Evolutionary conservation across 805 yeast genomes (phyloP).

Genomic region (Maudiozyma barnettii): DNA sequence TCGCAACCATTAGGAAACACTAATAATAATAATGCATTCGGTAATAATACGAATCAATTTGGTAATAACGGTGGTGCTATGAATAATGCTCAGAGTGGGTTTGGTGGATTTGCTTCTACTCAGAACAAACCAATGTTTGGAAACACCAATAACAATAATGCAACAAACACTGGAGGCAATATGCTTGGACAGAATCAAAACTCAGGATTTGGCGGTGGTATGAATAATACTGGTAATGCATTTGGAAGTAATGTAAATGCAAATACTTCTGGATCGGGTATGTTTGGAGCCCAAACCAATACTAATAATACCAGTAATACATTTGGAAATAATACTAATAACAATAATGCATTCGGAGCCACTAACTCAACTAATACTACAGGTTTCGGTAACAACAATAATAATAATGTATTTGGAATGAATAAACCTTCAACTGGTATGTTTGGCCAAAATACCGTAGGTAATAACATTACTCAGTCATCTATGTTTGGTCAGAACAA

Average conservation of each 20-base stretch:
- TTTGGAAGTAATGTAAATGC: slow-evolving; percentile 27
- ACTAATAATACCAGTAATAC: slow-evolving; percentile 23
- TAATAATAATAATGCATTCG: slow-evolving; percentile 6
- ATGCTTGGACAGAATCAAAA: slow-evolving; percentile 21
- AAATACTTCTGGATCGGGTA: slow-evolving; percentile 17
- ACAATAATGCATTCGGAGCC: slow-evolving; percentile 20
- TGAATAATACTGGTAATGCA: slow-evolving; percentile 15
- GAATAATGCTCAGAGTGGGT: slow-evolving; percentile 24
- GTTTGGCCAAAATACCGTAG: background rate
- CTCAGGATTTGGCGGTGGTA: background rate
- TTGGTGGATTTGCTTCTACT: slow-evolving; percentile 27
- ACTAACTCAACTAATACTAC: slow-evolving; percentile 10
- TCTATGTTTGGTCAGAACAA: slow-evolving; percentile 28
- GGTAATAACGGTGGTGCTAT: slow-evolving; percentile 11
- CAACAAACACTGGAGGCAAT: slow-evolving; percentile 9
- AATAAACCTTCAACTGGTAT: slow-evolving; percentile 18
- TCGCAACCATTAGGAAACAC: slow-evolving; percentile 11
- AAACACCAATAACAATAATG: slow-evolving; percentile 9
- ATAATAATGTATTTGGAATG: slow-evolving; percentile 27
- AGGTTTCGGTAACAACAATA: background rate
- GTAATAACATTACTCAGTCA: slow-evolving; percentile 12
- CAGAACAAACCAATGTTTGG: slow-evolving; percentile 2
- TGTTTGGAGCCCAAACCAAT: slow-evolving; percentile 8
- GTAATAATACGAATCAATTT: slow-evolving; percentile 13
- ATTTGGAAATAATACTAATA: slow-evolving; percentile 13